Evolutionary conservation across 306 rosid species (phyloP).

Genomic region (Vicia faba): DNA sequence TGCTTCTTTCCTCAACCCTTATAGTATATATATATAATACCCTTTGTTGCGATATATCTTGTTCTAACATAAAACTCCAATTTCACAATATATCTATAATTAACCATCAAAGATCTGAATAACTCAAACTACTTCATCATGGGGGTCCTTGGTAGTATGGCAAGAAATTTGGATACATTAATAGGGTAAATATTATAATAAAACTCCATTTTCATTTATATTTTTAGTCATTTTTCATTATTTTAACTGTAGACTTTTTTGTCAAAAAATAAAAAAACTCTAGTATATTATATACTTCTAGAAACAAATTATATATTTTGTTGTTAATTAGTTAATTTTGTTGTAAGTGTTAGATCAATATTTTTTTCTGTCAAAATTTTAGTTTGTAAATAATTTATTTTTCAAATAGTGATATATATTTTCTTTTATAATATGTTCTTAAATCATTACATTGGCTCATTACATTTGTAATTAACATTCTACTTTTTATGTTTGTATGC

Average conservation of each 20-base stretch:
- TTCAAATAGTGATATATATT: neutral
- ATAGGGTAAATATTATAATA: slow-evolving; percentile 51
- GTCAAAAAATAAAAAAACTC: too few relatives aligned
- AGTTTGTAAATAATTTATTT: neutral
- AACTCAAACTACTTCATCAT: slow-evolving; percentile 41
- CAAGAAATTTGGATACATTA: slow-evolving; percentile 62
- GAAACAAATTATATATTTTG: too few relatives aligned
- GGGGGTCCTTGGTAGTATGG: slow-evolving; percentile 72
- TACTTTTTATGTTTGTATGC: slow-evolving; percentile 11
- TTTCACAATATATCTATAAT: slow-evolving; percentile 12
- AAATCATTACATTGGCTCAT: neutral
- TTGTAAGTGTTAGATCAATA: too few relatives aligned
- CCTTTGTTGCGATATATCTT: neutral
- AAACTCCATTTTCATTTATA: neutral
- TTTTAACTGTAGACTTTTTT: too few relatives aligned
- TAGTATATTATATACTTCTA: too few relatives aligned
- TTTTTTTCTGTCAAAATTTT: neutral
- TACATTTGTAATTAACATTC: slow-evolving; percentile 14
- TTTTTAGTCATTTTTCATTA: too few relatives aligned
- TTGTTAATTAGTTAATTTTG: too few relatives aligned
- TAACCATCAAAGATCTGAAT: slow-evolving; percentile 20
- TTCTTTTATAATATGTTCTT: neutral
- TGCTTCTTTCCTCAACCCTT: slow-evolving; percentile 38
- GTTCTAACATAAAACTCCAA: neutral
- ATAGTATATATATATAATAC: slow-evolving; percentile 14